A percentile compares a stretch with the other conserved stretches of the same genome.
Conservation (phyloP, 495 filamentous ascomycete genomes). For the Penicillium turbatum region DNA sequence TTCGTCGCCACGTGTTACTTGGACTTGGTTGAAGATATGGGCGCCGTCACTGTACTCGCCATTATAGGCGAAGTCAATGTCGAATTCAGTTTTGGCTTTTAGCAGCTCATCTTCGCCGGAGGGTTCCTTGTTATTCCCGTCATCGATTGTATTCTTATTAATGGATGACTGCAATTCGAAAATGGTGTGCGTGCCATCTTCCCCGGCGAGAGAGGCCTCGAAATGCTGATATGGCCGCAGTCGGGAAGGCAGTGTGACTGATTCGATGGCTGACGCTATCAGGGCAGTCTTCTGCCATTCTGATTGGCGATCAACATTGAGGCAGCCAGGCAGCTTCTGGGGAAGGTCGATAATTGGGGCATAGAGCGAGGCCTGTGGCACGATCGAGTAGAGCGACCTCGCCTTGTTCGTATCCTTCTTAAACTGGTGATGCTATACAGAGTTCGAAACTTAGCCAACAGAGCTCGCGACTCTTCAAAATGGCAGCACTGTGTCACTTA, state of each 20-base stretch:
- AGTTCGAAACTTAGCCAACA: constrained; percentile 9
- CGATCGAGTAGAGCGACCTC: constrained; percentile 59
- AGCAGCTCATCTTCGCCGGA: constrained; percentile 15
- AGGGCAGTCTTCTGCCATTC: constrained; percentile 80
- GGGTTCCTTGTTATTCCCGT: constrained; percentile 7
- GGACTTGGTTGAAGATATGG: constrained; percentile 62
- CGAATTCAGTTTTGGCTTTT: constrained; percentile 40
- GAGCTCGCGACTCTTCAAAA: neutral
- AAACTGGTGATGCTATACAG: constrained; percentile 35
- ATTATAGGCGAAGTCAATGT: constrained; percentile 56
- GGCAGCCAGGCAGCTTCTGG: constrained; percentile 50
- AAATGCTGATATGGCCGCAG: constrained; percentile 59
- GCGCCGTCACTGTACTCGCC: constrained; percentile 33
- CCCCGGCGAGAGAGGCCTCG: constrained; percentile 66
- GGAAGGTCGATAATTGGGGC: constrained; percentile 69
- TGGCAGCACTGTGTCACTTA: constrained; percentile 31
- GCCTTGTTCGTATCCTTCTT: constrained; percentile 65
- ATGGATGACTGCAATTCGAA: constrained; percentile 63
- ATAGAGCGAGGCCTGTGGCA: constrained; percentile 69
- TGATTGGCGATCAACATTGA: constrained; percentile 61
- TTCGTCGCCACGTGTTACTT: constrained; percentile 41
- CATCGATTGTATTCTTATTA: constrained; percentile 24
- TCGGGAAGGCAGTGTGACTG: constrained; percentile 69
- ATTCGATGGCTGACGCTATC: constrained; percentile 74
- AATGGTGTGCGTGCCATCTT: constrained; percentile 71